Conservation (phyloP, 805 yeast genomes). For the Sugiyamaella mastotermitis region DNA sequence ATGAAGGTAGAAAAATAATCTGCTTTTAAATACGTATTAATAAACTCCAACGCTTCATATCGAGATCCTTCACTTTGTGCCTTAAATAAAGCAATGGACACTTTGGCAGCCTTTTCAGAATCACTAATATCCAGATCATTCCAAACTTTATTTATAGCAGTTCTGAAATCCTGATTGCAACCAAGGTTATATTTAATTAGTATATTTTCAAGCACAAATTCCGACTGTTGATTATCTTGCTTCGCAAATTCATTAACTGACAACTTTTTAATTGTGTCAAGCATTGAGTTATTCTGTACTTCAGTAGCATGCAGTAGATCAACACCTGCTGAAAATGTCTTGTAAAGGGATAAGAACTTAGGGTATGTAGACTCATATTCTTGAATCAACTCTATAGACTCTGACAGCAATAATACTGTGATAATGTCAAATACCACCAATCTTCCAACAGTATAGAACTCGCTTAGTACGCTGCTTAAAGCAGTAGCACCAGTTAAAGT, state of each 20-base stretch:
- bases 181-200: too few species aligned
- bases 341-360: conserved; percentile 5
- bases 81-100: not conserved
- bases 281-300: not conserved
- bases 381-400: conserved; percentile 4
- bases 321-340: conserved; percentile 6
- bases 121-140: not conserved
- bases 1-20: conserved; percentile 18
- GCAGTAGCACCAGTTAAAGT: conserved; percentile 9
- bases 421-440: conserved; percentile 7
- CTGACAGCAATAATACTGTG: conserved; percentile 9
- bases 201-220: too few species aligned
- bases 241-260: not conserved
- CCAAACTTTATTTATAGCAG: too few species aligned
- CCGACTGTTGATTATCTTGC: not conserved
- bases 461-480: conserved; percentile 2
- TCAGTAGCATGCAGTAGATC: conserved; percentile 3
- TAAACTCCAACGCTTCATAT: conserved; percentile 8
- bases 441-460: conserved; percentile 1
- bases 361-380: conserved; percentile 9
- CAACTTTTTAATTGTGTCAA: not conserved
- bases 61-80: conserved; percentile 1
- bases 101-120: not conserved
- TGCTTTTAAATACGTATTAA: conserved; percentile 7
- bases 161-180: too few species aligned